Percentiles rank a stretch among this genome's conserved stretches.
Conservation (phyloP, 345 rosid species). For the Cardamine chenopodiifolia region DNA sequence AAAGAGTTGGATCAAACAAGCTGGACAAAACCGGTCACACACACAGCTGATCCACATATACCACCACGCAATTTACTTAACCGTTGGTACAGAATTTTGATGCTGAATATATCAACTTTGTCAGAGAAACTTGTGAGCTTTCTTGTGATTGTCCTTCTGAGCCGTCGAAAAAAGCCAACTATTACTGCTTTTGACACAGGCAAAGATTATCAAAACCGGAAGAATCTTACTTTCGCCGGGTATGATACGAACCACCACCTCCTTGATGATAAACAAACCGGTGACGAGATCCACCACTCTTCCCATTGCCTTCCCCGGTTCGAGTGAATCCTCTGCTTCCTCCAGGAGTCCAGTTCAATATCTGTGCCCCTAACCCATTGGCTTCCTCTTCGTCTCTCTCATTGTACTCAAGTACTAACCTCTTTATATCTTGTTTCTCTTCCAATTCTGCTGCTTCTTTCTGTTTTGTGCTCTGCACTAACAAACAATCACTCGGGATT, state of each 20-base stretch:
- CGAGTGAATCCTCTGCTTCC: slow-evolving; percentile 56
- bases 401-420: slow-evolving; percentile 91
- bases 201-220: not conserved
- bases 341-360: slow-evolving; percentile 70
- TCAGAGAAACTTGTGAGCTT: not conserved
- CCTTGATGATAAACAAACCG: slow-evolving; percentile 71
- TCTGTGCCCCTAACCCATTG: slow-evolving; percentile 73
- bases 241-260: slow-evolving; percentile 69
- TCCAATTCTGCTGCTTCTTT: slow-evolving; percentile 95
- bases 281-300: slow-evolving; percentile 65
- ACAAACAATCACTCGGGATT: slow-evolving; percentile 82
- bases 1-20: slow-evolving; percentile 20
- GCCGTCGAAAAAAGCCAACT: slow-evolving; percentile 2
- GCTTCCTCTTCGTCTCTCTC: slow-evolving; percentile 96
- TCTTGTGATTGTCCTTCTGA: slow-evolving; percentile 15
- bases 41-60: slow-evolving; percentile 22
- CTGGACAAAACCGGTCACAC: slow-evolving; percentile 14
- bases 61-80: slow-evolving; percentile 17
- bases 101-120: not conserved
- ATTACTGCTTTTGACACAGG: not conserved
- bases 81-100: not conserved
- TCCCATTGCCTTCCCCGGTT: slow-evolving; percentile 64
- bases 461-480: slow-evolving; percentile 96
- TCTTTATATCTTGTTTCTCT: slow-evolving; percentile 98
- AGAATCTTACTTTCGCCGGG: slow-evolving; percentile 60